phyloP scores from a whole-genome alignment of 176 grass and related monocot species.

The Saccharum spontaneum region DNA sequence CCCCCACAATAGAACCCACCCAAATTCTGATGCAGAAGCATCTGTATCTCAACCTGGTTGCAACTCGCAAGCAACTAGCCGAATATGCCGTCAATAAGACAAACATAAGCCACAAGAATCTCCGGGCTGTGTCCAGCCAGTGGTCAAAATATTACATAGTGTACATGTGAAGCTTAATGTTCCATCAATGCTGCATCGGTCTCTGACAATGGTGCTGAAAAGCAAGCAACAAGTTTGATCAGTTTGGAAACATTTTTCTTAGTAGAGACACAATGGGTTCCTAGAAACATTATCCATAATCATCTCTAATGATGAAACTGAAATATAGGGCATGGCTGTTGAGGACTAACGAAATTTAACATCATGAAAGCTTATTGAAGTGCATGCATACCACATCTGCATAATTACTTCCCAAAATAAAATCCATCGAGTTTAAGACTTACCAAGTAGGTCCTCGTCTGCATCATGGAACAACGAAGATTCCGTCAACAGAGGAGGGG shows the following conservation, averaged over 20 bases:
- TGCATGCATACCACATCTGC: neutral
- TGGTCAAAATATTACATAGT: slow-evolving; percentile 41
- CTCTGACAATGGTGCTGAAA: slow-evolving; percentile 88
- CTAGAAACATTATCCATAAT: slow-evolving; percentile 19
- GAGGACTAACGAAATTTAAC: slow-evolving; percentile 5
- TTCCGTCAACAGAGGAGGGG: slow-evolving; percentile 78
- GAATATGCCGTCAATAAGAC: slow-evolving; percentile 1
- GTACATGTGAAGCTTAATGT: slow-evolving; percentile 53
- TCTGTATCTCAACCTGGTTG: slow-evolving; percentile 20
- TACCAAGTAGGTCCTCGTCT: slow-evolving; percentile 95
- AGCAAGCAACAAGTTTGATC: slow-evolving; percentile 28
- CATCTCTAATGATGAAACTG: neutral
- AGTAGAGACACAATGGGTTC: neutral
- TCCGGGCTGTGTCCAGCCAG: slow-evolving; percentile 3
- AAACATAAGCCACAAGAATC: slow-evolving; percentile 12
- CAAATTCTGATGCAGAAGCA: slow-evolving; percentile 6
- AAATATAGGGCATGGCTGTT: neutral
- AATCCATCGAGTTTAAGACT: neutral
- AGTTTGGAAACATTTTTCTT: slow-evolving; percentile 15
- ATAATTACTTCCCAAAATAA: slow-evolving; percentile 12
- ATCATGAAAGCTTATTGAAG: slow-evolving; percentile 14
- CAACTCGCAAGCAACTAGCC: slow-evolving; percentile 22
- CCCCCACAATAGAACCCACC: neutral
- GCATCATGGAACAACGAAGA: slow-evolving; percentile 78
- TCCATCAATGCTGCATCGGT: slow-evolving; percentile 91